phyloP scores from a whole-genome alignment of 352 stramenopile species.

The Phytophthora citrophthora region DNA sequence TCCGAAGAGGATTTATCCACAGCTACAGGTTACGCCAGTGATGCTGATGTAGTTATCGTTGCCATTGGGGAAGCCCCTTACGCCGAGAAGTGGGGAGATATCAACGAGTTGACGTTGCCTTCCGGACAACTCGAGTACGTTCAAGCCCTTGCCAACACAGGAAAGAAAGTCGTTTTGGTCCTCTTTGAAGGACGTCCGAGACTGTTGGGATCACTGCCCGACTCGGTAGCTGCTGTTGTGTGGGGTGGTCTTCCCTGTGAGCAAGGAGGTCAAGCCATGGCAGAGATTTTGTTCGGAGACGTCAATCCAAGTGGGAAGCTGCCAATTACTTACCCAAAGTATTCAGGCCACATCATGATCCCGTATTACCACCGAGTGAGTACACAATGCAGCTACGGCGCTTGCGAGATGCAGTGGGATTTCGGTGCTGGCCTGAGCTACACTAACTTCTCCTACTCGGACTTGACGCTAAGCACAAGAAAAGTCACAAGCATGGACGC shows the following conservation, averaged over 20 bases:
- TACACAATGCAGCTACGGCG: constrained; percentile 49
- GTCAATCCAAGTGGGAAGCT: constrained; percentile 82
- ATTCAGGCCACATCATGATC: constrained; percentile 62
- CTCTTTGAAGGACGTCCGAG: constrained; percentile 73
- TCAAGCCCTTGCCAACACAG: constrained; percentile 53
- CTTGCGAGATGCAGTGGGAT: constrained; percentile 63
- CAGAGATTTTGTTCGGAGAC: constrained; percentile 79
- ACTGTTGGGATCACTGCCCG: constrained; percentile 56
- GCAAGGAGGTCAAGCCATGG: constrained; percentile 81
- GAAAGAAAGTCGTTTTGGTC: constrained; percentile 71
- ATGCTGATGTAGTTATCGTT: constrained; percentile 33
- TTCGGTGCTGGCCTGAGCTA: constrained; percentile 78
- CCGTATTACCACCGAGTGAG: constrained; percentile 76
- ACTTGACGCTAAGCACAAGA: constrained; percentile 44
- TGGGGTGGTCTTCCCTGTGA: constrained; percentile 76
- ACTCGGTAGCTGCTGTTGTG: constrained; percentile 73
- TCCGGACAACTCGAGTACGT: constrained; percentile 76
- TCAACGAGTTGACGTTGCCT: constrained; percentile 70
- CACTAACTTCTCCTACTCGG: constrained; percentile 62
- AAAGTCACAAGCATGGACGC: constrained; percentile 27
- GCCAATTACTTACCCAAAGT: constrained; percentile 82
- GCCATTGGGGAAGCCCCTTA: constrained; percentile 47
- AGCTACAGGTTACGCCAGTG: constrained; percentile 21
- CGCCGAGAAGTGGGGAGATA: constrained; percentile 81
- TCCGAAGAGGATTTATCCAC: constrained; percentile 32